Evolutionary conservation across 129 eudicot species (phyloP), one percentile per base, ranked within the genome.

Genomic region (Glebionis coronaria): DNA sequence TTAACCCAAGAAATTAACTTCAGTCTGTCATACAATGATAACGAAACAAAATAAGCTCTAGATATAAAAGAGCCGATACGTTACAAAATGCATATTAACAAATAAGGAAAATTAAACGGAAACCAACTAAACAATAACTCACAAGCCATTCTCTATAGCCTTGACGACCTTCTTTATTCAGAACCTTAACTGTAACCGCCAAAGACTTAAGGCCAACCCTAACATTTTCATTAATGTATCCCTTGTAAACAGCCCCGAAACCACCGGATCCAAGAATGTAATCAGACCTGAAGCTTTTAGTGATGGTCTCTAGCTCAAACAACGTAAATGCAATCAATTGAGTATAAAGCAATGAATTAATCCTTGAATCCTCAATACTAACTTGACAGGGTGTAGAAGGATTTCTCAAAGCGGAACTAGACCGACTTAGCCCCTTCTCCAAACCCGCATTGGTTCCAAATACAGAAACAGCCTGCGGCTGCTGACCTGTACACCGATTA

Each of bases 111-210:
- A 28, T 7, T 1, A 1, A 2, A 57, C 2, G 0, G 29, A 58
- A 27, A 28, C 14, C 29, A 23, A 13, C 38, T 58, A 56, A 35
- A 25, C 45, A 65, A 47, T 42, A 64, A 69, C 95, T 82, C 76
- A 90, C 97, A 56, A 91, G 96, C 97, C 96, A 88, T 73, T 91
- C 96, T 16, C 96, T 83, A 78, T 91, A 96, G 46, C 96, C 97
- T 70, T 88, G 96, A 80, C 88, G 97, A 18, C 97, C 97, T 63
- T 91, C 97, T 72, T 91, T 91, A 67, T 91, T 91, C 12, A 91
- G 91, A 35, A 91, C 97, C 82, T 91, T 91, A 61, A 91, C 97
- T 47, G 97, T 96, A 79, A 91, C 97, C 6, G 97, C 90, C 16
- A 91, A 83, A 44, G 97, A 91, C 76, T 91, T 91, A 62, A 91